Evolutionary conservation across 1,139 yeast genomes (phyloP), one percentile per base, ranked within the genome.

Genomic region (Petasospora fabianii): DNA sequence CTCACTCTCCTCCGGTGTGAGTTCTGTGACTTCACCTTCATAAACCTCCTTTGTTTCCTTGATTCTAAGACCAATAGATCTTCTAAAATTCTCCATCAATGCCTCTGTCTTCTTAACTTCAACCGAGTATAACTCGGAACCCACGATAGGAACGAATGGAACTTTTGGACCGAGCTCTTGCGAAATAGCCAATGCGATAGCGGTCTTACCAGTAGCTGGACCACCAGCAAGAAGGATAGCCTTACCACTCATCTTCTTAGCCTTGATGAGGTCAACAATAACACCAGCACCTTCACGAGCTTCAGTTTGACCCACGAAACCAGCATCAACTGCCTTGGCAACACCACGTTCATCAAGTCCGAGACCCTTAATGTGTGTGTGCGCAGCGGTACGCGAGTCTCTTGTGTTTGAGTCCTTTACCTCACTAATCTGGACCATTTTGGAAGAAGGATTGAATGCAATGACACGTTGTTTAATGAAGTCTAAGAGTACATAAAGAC

Each of bases 211-310:
- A 5, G 97, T 90, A 4, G 97, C 97, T 14, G 98, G 97, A 5
- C 96, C 95, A 45, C 98, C 98, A 0, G 98, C 97, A 39, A 92
- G 71, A 47, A 92, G 66, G 34, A 92, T 80, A n/a, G 97, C 98
- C 60, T 88, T 86, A 21, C 98, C 98, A 41, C 95, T 83, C 86
- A 92, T 84, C 62, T 83, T 88, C 59, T 86, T 87, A 28, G 92
- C 84, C 65, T 88, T 90, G 66, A 92, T 88, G 57, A 92, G 70
- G 63, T 92, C 98, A 27, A 92, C 97, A 49, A 92, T 77, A 38
- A 94, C 82, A 47, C 98, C 98, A 61, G 97, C 90, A 1, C 97
- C 97, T 65, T 92, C 98, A 61, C 98, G 77, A 12, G 99, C 98
- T 52, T 82, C 87, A 11, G 73, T 72, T 63, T 92, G 99, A 32